These are phyloP conservation scores for Ceratocystiopsis sp. DNA, from an alignment of 2,329 filamentous ascomycete species.

Conservation along the genomic window DNA sequence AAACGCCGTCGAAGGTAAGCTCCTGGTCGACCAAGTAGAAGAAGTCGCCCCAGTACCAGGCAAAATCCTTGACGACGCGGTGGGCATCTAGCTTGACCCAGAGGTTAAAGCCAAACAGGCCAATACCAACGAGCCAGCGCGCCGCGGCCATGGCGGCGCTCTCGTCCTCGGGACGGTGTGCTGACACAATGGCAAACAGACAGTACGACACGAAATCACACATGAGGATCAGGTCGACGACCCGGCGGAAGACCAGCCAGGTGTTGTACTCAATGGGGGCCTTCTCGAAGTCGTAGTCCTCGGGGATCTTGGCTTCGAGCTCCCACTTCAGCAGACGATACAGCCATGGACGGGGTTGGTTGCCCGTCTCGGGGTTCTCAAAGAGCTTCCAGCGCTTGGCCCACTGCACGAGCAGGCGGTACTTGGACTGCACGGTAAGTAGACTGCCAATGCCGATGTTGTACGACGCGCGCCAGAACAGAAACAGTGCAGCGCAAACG, in stretches of 20 bases:
- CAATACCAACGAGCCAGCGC: slow-evolving; percentile 64
- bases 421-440: slow-evolving; percentile 76
- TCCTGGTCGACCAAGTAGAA: slow-evolving; percentile 98
- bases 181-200: slow-evolving; percentile 83
- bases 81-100: slow-evolving; percentile 99
- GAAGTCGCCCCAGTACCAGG: slow-evolving; percentile 99
- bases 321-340: slow-evolving; percentile 76
- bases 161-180: slow-evolving; percentile 58
- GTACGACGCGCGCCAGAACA: slow-evolving; percentile 86
- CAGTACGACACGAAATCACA: slow-evolving; percentile 97
- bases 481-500: slow-evolving; percentile 65
- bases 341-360: slow-evolving; percentile 66
- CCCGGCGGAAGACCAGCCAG: slow-evolving; percentile 87
- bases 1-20: slow-evolving; percentile 94
- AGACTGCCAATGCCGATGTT: slow-evolving; percentile 88
- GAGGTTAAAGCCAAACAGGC: slow-evolving; percentile 79
- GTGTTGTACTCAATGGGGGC: slow-evolving; percentile 98
- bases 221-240: slow-evolving; percentile 96
- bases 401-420: slow-evolving; percentile 74
- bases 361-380: slow-evolving; percentile 61
- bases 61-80: slow-evolving; percentile 94
- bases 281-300: slow-evolving; percentile 84
- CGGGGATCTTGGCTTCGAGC: slow-evolving; percentile 83
- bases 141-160: slow-evolving; percentile 46
- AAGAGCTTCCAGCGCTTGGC: slow-evolving; percentile 76